Conservation (phyloP, 495 filamentous ascomycete species). For the Lophium mytilinum region DNA sequence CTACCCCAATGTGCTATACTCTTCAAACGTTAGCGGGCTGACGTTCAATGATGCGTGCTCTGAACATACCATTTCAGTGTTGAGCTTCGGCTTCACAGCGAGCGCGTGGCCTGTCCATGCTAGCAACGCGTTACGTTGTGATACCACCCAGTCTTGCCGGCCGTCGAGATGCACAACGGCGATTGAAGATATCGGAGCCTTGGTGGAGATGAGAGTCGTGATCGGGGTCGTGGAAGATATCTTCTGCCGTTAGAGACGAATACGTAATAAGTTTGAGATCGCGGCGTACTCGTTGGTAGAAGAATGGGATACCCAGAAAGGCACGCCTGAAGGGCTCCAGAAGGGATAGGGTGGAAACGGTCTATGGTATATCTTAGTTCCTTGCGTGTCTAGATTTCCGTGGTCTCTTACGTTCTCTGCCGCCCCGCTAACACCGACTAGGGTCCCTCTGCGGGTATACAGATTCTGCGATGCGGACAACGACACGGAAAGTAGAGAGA, state of each 20-base stretch:
- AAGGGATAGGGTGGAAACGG: constrained; percentile 75
- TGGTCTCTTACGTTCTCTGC: constrained; percentile 62
- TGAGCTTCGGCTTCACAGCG: constrained; percentile 62
- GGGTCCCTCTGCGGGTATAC: constrained; percentile 81
- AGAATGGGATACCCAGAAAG: constrained; percentile 75
- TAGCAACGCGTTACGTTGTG: constrained; percentile 73
- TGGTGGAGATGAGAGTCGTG: constrained; percentile 77
- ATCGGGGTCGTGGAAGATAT: constrained; percentile 78
- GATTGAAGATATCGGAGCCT: constrained; percentile 75
- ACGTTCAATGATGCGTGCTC: background rate
- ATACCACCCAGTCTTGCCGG: constrained; percentile 90
- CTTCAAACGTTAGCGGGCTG: constrained; percentile 42
- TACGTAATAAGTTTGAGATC: background rate
- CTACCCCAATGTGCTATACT: constrained; percentile 85
- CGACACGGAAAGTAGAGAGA: constrained; percentile 84
- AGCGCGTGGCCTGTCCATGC: constrained; percentile 95
- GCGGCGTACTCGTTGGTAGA: constrained; percentile 65
- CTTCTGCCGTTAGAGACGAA: constrained; percentile 27
- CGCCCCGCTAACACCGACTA: constrained; percentile 84
- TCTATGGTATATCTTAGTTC: constrained; percentile 40
- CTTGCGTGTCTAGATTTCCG: background rate
- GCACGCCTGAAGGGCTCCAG: constrained; percentile 74
- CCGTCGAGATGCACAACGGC: constrained; percentile 83
- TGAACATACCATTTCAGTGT: constrained; percentile 56
- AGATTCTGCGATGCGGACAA: constrained; percentile 88